These are phyloP conservation scores for Cairneyella variabilis DNA, from an alignment of 495 filamentous ascomycete species.

Conservation along the genomic window DNA sequence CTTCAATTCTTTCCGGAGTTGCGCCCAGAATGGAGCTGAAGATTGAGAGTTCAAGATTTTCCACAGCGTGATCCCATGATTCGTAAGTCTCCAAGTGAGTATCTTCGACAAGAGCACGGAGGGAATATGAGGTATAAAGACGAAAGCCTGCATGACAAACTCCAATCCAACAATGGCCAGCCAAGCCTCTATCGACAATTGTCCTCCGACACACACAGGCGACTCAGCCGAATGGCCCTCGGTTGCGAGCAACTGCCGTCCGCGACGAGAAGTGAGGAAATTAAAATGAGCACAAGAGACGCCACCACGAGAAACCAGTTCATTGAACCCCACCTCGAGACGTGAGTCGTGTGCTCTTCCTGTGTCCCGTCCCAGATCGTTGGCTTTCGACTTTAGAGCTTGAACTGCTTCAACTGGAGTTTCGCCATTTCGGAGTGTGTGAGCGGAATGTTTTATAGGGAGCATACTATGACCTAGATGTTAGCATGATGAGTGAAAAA, in stretches of 20 bases:
- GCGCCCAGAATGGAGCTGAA: neutral
- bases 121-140: neutral
- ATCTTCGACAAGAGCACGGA: neutral
- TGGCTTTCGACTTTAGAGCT: neutral
- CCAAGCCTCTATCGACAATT: constrained; percentile 4
- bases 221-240: neutral
- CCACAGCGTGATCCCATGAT: neutral
- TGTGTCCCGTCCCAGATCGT: neutral
- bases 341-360: neutral
- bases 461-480: no score
- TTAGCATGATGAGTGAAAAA: neutral
- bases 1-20: neutral
- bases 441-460: no score
- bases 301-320: constrained; percentile 1
- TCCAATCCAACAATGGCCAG: constrained; percentile 7
- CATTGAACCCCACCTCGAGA: neutral
- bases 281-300: neutral
- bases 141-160: neutral
- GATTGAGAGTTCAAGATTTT: constrained; percentile 5
- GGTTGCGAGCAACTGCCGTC: neutral
- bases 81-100: neutral
- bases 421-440: constrained; percentile 1
- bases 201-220: constrained; percentile 8
- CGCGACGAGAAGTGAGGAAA: neutral
- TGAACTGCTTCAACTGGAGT: neutral